Base-by-base conservation (phyloP, 306 rosid genomes). In the Trichosanthes cucumerina region DNA sequence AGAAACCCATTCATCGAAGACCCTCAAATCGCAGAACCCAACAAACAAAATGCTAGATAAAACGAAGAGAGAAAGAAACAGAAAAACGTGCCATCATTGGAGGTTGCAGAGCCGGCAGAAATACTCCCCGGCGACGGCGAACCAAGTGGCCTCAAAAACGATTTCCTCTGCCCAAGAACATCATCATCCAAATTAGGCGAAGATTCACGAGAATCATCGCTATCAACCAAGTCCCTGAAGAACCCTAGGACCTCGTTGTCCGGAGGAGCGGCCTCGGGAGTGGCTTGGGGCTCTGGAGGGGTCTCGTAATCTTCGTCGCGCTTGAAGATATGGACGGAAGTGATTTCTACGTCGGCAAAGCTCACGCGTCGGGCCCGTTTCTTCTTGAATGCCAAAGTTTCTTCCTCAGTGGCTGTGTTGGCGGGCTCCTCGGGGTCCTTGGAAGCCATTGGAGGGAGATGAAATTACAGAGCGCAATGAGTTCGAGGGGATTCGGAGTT, bases 281-380 rank as follows among this genome's bases (percentile, higher is more conserved):
- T 80, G 41, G 86, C 73, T 11, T 78, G 78, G 77, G 87, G 82
- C 14, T 79, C 79, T 5, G 85, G 85, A 64, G 82, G 87, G 26
- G 73, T 77, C 66, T 90, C 97, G 79, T 85, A 89, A 33, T 86
- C 90, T 14, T 89, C 93, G 57, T 92, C 97, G 75, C 92, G 88
- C 36, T 86, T 88, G 88, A 95, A 92, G 46, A 95, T 77, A 86
- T 92, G 97, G 66, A 95, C 96, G 76, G 97, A 91, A 81, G 99
- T 95, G 80, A 95, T 88, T 84, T 95, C 99, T 21, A 90, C 88
- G 79, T 92, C 97, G 33, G 92, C 99, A 84, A 95, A 95, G 91
- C 99, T 92, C 21, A 92, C 99, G 36, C 99, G 97, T 46, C 97
- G 97, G 14, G 88, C 75, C 54, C 93, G 89, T 66, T 88, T 95